A percentile compares a stretch with the other conserved stretches of the same genome.
phyloP scores from a whole-genome alignment of 2,329 filamentous ascomycete species.

The Xylariaceae sp. region DNA sequence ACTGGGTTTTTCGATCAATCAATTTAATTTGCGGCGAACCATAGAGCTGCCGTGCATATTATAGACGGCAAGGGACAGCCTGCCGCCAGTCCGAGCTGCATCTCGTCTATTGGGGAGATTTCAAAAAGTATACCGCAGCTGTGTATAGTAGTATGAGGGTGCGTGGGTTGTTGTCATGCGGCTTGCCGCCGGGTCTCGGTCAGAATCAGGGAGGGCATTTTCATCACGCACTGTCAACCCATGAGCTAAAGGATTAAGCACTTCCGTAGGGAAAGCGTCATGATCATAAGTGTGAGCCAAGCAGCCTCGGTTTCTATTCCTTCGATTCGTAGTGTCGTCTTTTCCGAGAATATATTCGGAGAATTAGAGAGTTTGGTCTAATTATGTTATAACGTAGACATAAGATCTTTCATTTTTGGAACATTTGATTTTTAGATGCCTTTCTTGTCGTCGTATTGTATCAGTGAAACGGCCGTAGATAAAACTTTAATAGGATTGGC shows the following conservation, averaged over 20 bases:
- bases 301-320: background rate
- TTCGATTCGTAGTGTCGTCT: no score
- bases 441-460: no score
- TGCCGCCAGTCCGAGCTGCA: slow-evolving; percentile 4
- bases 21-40: slow-evolving; percentile 21
- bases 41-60: slow-evolving; percentile 20
- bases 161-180: slow-evolving; percentile 19
- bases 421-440: no score
- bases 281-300: background rate
- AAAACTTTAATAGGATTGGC: no score
- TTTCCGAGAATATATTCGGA: no score
- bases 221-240: no score
- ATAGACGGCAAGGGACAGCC: slow-evolving; percentile 17
- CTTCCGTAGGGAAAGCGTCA: background rate
- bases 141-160: background rate
- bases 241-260: slow-evolving; percentile 13
- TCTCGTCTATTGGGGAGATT: slow-evolving; percentile 5
- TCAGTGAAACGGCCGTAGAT: no score
- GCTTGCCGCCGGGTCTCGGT: slow-evolving; percentile 29
- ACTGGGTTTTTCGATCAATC: slow-evolving; percentile 17
- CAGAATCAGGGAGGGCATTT: no score
- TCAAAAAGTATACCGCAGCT: background rate
- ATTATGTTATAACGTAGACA: no score
- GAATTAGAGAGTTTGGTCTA: no score
- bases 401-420: no score